phyloP scores from a whole-genome alignment of 306 rosid species.

The Casuarina glauca region DNA sequence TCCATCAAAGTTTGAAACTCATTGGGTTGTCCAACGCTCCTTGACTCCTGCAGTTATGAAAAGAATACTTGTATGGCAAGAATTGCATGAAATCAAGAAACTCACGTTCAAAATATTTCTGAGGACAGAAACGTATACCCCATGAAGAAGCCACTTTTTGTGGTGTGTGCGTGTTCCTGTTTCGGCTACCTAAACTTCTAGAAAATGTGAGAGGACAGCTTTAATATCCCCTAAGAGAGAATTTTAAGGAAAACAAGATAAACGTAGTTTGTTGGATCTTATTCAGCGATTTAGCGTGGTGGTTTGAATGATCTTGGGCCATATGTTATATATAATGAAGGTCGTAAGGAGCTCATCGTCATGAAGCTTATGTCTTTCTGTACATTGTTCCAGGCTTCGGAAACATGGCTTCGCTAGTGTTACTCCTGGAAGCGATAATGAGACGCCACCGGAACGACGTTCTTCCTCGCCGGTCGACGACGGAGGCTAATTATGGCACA shows the following conservation, averaged over 20 bases:
- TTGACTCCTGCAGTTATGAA: constrained; percentile 18
- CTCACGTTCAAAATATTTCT: constrained; percentile 18
- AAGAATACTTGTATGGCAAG: constrained; percentile 1
- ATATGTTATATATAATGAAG: neutral
- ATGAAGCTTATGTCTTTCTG: neutral
- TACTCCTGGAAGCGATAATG: constrained; percentile 41
- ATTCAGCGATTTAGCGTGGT: neutral
- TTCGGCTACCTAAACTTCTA: neutral
- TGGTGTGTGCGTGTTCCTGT: neutral
- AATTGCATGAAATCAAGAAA: constrained; percentile 20
- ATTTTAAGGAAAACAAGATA: neutral
- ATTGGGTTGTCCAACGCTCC: constrained; percentile 39
- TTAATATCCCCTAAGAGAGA: neutral
- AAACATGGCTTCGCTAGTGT: constrained; percentile 46
- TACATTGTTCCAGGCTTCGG: neutral
- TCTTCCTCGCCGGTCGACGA: neutral
- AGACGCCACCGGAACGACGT: constrained; percentile 27
- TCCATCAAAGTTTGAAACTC: neutral
- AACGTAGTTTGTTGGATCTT: neutral
- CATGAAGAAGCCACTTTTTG: constrained; percentile 17
- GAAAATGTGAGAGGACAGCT: constrained; percentile 1
- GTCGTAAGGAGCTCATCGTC: neutral
- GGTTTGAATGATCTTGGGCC: neutral
- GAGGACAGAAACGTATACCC: constrained; percentile 14
- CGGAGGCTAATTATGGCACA: constrained; percentile 8